Evolutionary conservation across 148 eudicot genomes (phyloP).

Genomic region (Fagopyrum homotropicum): DNA sequence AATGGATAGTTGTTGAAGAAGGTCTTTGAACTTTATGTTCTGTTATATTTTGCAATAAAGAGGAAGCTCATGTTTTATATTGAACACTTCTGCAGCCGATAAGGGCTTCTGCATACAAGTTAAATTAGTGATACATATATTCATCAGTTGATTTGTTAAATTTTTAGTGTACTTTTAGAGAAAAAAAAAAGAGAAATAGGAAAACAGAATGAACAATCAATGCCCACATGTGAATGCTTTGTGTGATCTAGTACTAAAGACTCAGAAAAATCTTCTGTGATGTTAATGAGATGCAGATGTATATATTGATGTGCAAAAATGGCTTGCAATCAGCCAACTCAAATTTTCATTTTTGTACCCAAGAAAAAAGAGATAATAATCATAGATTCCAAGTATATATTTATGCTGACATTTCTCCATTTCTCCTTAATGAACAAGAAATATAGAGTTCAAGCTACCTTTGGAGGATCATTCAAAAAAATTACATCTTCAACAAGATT

Average conservation of each 20-base stretch:
- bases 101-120: background rate
- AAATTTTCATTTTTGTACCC: background rate
- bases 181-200: background rate
- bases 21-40: too few species aligned
- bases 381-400: too few species aligned
- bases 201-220: background rate
- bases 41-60: too few species aligned
- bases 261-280: background rate
- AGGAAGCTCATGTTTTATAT: too few species aligned
- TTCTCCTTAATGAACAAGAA: background rate
- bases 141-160: background rate
- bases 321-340: slow-evolving; percentile 7
- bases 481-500: slow-evolving; percentile 93
- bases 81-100: too few species aligned
- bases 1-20: too few species aligned
- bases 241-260: background rate
- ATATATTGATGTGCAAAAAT: background rate
- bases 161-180: background rate
- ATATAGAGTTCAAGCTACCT: slow-evolving; percentile 33
- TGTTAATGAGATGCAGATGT: background rate
- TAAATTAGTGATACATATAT: background rate
- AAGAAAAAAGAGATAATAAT: too few species aligned
- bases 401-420: too few species aligned
- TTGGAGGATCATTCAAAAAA: slow-evolving; percentile 75
- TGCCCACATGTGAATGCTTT: background rate